These are phyloP conservation scores for Dactylella cylindrospora DNA, from an alignment of 2,329 filamentous ascomycete genomes.

Conservation along the genomic window DNA sequence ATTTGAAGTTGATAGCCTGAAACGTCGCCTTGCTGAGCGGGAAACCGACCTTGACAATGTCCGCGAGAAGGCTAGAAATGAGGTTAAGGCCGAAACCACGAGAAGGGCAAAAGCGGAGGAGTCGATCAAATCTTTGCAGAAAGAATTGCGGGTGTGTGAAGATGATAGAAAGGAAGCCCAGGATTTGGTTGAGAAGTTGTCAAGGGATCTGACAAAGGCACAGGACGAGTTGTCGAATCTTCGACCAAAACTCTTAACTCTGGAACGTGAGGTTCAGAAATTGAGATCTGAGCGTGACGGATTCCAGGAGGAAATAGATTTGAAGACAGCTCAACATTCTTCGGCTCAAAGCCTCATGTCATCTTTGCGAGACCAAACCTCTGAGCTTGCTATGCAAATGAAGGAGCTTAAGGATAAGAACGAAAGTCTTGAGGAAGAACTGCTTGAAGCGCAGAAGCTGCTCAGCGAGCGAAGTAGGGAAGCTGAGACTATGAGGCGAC, in stretches of 20 bases:
- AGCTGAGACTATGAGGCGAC: constrained; percentile 87
- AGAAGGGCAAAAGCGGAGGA: constrained; percentile 74
- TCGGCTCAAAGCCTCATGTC: constrained; percentile 77
- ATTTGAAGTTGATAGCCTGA: constrained; percentile 69
- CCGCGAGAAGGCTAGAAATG: constrained; percentile 74
- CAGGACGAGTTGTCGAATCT: constrained; percentile 73
- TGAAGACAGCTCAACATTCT: constrained; percentile 81
- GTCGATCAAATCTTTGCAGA: constrained; percentile 69
- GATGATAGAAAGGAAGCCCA: constrained; percentile 75
- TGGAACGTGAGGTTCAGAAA: constrained; percentile 73
- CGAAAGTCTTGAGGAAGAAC: constrained; percentile 87
- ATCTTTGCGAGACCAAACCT: constrained; percentile 89
- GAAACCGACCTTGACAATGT: constrained; percentile 76
- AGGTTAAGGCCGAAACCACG: constrained; percentile 60
- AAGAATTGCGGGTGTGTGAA: constrained; percentile 76
- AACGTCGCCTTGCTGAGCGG: constrained; percentile 70
- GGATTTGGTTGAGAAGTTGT: constrained; percentile 70
- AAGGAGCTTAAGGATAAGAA: constrained; percentile 81
- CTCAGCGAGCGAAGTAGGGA: constrained; percentile 86
- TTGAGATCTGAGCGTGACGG: constrained; percentile 67
- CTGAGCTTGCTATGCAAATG: constrained; percentile 85
- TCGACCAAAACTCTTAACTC: constrained; percentile 62
- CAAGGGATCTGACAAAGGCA: constrained; percentile 68
- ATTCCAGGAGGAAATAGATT: constrained; percentile 75
- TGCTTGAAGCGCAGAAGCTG: constrained; percentile 82